These are phyloP conservation scores for Thielaviopsis ethacetica DNA, from an alignment of 2,329 filamentous ascomycete species.

Conservation along the genomic window DNA sequence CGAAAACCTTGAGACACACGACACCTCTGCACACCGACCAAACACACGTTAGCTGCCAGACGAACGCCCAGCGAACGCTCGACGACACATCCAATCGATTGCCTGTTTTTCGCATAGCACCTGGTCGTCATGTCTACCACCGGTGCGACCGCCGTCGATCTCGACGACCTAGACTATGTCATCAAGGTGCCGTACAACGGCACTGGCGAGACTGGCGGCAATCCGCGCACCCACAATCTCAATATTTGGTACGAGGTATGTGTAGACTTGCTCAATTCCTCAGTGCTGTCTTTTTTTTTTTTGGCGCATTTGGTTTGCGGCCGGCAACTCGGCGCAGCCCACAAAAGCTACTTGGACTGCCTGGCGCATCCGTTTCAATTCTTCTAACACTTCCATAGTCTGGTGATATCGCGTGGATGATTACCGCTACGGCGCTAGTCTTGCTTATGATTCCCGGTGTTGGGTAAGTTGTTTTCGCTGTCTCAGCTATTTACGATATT, in stretches of 20 bases:
- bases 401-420: slow-evolving; percentile 75
- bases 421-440: slow-evolving; percentile 66
- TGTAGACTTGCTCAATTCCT: slow-evolving; percentile 10
- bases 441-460: slow-evolving; percentile 88
- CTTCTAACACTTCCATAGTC: slow-evolving; percentile 27
- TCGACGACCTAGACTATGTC: slow-evolving; percentile 28
- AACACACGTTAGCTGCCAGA: not conserved
- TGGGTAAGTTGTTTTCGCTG: slow-evolving; percentile 31
- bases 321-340: not conserved
- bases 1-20: not conserved
- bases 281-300: slow-evolving; percentile 8
- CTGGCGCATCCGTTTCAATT: not conserved
- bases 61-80: not conserved
- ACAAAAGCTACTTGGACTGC: not conserved
- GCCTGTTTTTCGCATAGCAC: not conserved
- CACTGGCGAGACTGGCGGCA: slow-evolving; percentile 46
- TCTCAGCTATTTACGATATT: not conserved
- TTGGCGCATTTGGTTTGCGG: not conserved
- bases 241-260: slow-evolving; percentile 64
- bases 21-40: not conserved
- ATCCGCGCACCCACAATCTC: slow-evolving; percentile 50
- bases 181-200: slow-evolving; percentile 45
- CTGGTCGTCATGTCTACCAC: slow-evolving; percentile 15
- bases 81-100: not conserved
- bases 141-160: slow-evolving; percentile 21